Conservation (phyloP, 78 protist species). For the Planoprotostelium fungivorum region DNA sequence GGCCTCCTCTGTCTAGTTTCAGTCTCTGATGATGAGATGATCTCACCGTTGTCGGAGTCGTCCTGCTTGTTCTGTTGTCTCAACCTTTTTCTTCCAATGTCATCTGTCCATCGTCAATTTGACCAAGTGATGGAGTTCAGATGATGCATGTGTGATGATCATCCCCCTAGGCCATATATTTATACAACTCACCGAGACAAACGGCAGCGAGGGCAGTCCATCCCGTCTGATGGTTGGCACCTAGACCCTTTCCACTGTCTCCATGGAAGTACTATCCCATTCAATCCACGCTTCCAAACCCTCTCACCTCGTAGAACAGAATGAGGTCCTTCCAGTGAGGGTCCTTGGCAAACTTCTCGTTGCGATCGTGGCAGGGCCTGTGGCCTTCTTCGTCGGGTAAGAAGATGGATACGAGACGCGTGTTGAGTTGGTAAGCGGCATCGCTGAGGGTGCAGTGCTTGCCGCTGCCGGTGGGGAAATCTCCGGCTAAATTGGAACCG, state of each 20-base stretch:
- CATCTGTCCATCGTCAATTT: too few species aligned
- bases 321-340: slow-evolving; percentile 33
- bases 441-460: slow-evolving; percentile 4
- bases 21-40: not conserved
- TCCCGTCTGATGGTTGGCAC: slow-evolving; percentile 82
- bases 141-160: too few species aligned
- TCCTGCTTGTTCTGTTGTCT: not conserved
- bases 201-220: slow-evolving; percentile 72
- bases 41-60: not conserved
- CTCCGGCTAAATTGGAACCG: slow-evolving; percentile 32
- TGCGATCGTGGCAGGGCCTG: slow-evolving; percentile 17
- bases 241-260: slow-evolving; percentile 65
- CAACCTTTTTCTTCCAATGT: not conserved
- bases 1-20: not conserved
- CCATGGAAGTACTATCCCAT: slow-evolving; percentile 30
- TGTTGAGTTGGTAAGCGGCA: slow-evolving; percentile 12
- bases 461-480: slow-evolving; percentile 39
- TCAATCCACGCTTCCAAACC: not conserved
- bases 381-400: slow-evolving; percentile 9
- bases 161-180: too few species aligned
- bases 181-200: too few species aligned
- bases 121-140: too few species aligned
- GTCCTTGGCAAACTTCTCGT: slow-evolving; percentile 13
- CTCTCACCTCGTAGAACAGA: slow-evolving; percentile 54
- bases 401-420: slow-evolving; percentile 30